Percentiles rank a stretch among this genome's conserved stretches.
These are phyloP conservation scores for Ilyonectria sp. DNA, from an alignment of 2,329 filamentous ascomycete genomes.

Conservation along the genomic window DNA sequence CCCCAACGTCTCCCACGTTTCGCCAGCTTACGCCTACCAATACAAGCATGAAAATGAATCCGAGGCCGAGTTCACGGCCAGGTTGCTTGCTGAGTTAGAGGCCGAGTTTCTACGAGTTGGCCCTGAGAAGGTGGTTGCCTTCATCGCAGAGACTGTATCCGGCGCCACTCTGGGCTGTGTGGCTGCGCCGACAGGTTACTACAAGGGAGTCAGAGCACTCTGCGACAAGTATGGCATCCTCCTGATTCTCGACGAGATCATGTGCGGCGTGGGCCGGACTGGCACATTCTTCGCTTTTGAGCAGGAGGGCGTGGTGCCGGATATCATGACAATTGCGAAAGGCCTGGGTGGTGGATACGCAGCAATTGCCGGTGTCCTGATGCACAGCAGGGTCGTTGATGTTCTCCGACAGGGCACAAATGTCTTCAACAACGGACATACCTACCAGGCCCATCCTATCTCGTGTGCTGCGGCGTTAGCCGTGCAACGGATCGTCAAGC, in stretches of 20 bases:
- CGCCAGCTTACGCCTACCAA: constrained; percentile 31
- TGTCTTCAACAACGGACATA: constrained; percentile 71
- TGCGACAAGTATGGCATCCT: constrained; percentile 68
- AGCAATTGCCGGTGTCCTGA: constrained; percentile 69
- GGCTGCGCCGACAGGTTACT: constrained; percentile 65
- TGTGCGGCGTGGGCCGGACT: constrained; percentile 75
- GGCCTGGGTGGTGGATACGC: constrained; percentile 71
- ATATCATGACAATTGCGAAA: constrained; percentile 73
- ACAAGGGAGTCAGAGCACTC: constrained; percentile 62
- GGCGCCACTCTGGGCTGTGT: constrained; percentile 66
- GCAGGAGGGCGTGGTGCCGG: constrained; percentile 60
- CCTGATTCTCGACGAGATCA: constrained; percentile 70
- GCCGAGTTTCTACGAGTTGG: constrained; percentile 60
- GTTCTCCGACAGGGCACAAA: constrained; percentile 23
- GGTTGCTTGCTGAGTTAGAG: constrained; percentile 55
- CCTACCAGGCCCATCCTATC: constrained; percentile 61
- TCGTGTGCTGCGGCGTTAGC: constrained; percentile 56
- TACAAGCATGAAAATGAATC: constrained; percentile 20
- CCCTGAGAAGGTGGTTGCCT: constrained; percentile 61
- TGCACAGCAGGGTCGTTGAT: constrained; percentile 53
- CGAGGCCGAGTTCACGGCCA: constrained; percentile 24
- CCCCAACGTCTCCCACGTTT: constrained; percentile 41
- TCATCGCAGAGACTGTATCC: constrained; percentile 61
- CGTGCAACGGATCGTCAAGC: constrained; percentile 57
- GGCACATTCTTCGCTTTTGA: constrained; percentile 73